Evolutionary conservation across 2,329 filamentous ascomycete genomes (phyloP), one percentile per base, ranked within the genome.

Genomic region (Chaetoscypha palmicola): DNA sequence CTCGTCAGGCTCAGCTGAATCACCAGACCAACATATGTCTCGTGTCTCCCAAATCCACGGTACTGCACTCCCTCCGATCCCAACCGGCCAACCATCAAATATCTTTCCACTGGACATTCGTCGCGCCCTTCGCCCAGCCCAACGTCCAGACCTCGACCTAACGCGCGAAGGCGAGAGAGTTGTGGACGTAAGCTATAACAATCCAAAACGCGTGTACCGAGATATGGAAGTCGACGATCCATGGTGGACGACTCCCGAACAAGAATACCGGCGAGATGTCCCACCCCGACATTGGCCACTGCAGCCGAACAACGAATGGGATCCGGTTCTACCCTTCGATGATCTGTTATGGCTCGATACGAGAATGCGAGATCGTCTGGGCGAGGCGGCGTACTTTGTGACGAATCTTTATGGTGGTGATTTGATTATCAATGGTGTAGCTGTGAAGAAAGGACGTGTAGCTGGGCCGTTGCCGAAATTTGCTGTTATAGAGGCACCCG

Each of bases 381-480:
- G 36, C 11, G 35, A 49, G 5, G 31, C 38, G 3, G 38, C 38
- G 14, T 62, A 62, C 38, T 62, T 60, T 31, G 45, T 55, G 10
- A 52, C 57, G 4, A 62, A 61, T 16, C 43, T 58, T 0, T 51
- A 55, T 14, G 51, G 53, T 7, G 51, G 51, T 5, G 52, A 41
- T 3, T 20, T 62, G 2, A 39, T 53, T 4, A 45, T 61, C 32
- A 61, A 62, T 34, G 58, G 58, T 4, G 22, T 47, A 10, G 51
- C 56, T 28, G 41, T 62, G 2, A 50, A 40, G 31, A 52, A 50
- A 37, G 57, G 56, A 3, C 43, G 48, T 4, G 47, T 60, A 39
- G 59, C 58, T 10, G 59, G 59, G 2, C 59, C 59, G 3, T 36
- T 62, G 12, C 58, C 58, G 9, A 24, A 28, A 11, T 62, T 62